A percentile compares a stretch with the other conserved stretches of the same genome.
phyloP scores from a whole-genome alignment of 352 stramenopile species.

The Globisporangium barbulae region DNA sequence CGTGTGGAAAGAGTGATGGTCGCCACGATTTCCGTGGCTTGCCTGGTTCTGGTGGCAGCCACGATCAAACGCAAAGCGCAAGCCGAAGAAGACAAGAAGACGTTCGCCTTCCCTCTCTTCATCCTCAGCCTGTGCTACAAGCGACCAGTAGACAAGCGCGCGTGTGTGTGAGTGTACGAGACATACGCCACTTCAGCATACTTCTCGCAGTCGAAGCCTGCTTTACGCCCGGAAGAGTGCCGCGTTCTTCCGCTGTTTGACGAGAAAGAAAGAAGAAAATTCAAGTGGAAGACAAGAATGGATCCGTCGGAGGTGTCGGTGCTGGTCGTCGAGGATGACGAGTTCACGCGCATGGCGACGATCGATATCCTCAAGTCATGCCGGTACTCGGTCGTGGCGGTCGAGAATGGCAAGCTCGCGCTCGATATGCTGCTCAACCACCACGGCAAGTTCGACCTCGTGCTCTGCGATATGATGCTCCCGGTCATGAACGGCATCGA shows the following conservation, averaged over 20 bases:
- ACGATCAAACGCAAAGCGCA: too few relatives aligned
- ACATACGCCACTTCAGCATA: too few relatives aligned
- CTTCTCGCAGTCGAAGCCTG: too few relatives aligned
- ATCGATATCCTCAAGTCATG: slow-evolving; percentile 89
- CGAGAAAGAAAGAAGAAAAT: slow-evolving; percentile 1
- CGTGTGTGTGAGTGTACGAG: too few relatives aligned
- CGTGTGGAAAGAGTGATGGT: too few relatives aligned
- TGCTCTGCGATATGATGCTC: slow-evolving; percentile 89
- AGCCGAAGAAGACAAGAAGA: too few relatives aligned
- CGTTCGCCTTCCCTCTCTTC: too few relatives aligned
- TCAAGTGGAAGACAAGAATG: slow-evolving; percentile 27
- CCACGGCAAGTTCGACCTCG: slow-evolving; percentile 81
- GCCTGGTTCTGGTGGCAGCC: too few relatives aligned
- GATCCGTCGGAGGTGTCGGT: slow-evolving; percentile 87
- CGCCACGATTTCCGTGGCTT: too few relatives aligned
- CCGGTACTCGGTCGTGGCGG: slow-evolving; percentile 79
- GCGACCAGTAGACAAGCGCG: too few relatives aligned
- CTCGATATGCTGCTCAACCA: slow-evolving; percentile 66
- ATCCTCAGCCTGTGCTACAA: too few relatives aligned
- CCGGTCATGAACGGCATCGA: slow-evolving; percentile 88
- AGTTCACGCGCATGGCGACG: slow-evolving; percentile 88
- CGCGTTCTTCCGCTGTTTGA: not conserved
- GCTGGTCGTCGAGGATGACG: slow-evolving; percentile 86
- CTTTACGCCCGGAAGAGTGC: not conserved
- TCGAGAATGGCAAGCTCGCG: slow-evolving; percentile 79